Evolutionary conservation across 2,329 filamentous ascomycete genomes (phyloP).

Genomic region (Sphaerulina vaccinii): DNA sequence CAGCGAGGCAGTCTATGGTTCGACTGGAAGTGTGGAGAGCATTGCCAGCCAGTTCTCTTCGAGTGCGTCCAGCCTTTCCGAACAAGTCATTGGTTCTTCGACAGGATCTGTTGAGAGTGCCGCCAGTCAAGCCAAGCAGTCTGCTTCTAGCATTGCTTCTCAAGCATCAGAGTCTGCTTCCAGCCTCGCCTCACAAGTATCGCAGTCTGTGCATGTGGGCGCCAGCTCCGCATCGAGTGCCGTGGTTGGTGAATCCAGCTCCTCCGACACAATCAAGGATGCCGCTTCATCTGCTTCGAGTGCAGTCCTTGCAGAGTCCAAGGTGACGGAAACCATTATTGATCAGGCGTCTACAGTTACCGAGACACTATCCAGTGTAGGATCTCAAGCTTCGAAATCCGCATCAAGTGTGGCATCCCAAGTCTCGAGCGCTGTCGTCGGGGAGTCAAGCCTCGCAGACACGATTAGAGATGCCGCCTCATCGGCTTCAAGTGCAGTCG

Average conservation of each 20-base stretch:
- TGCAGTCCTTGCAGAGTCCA: conserved; percentile 18
- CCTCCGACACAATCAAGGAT: conserved; percentile 17
- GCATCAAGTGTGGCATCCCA: not conserved
- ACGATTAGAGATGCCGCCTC: conserved; percentile 33
- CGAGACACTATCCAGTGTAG: conserved; percentile 36
- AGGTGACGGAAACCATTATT: conserved; percentile 15
- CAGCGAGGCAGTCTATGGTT: conserved; percentile 30
- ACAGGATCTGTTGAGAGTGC: conserved; percentile 53
- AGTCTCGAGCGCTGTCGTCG: conserved; percentile 27
- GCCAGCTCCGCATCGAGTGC: no score
- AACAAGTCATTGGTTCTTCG: conserved; percentile 25
- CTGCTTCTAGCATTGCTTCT: conserved; percentile 20
- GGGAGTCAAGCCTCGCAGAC: conserved; percentile 30
- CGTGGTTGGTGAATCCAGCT: conserved; percentile 17
- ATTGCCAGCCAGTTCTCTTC: conserved; percentile 52
- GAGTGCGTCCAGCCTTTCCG: conserved; percentile 16
- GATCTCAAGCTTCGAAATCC: conserved; percentile 17
- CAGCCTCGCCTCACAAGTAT: no score
- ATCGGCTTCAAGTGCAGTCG: conserved; percentile 3
- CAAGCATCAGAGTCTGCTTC: conserved; percentile 17
- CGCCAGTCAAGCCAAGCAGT: conserved; percentile 50
- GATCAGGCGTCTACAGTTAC: conserved; percentile 27
- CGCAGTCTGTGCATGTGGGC: no score
- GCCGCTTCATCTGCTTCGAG: conserved; percentile 20
- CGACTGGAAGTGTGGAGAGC: conserved; percentile 52